Percentiles rank a stretch among this genome's conserved stretches.
Conservation (phyloP, 2,329 filamentous ascomycete genomes). For the Fusarium acutatum region DNA sequence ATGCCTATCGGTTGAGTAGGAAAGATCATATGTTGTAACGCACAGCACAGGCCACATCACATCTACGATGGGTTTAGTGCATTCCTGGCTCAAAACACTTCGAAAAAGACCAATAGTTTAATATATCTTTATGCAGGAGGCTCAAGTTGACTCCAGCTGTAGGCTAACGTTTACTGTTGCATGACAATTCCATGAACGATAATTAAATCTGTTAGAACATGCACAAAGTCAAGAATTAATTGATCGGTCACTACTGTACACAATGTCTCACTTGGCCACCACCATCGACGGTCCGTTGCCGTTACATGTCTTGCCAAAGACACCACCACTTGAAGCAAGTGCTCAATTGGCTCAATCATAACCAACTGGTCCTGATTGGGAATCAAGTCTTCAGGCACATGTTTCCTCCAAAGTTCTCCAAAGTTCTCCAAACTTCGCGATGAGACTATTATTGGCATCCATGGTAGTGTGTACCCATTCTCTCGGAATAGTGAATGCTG, state of each 20-base stretch:
- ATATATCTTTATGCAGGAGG: background rate
- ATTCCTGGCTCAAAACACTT: background rate
- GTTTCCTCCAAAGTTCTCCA: conserved; percentile 1
- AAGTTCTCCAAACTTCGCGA: background rate
- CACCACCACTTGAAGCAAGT: conserved; percentile 8
- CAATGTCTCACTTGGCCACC: conserved; percentile 20
- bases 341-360: conserved; percentile 5
- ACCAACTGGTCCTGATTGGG: conserved; percentile 21
- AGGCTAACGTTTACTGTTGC: background rate
- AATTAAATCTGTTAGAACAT: background rate
- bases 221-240: background rate
- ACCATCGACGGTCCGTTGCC: conserved; percentile 21
- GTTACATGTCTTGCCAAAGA: conserved; percentile 35
- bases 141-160: background rate
- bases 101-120: background rate
- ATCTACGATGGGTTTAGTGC: background rate
- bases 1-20: background rate
- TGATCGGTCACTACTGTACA: conserved; percentile 2
- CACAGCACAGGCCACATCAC: background rate
- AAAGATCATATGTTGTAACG: background rate
- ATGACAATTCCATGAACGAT: background rate
- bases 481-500: conserved; percentile 13
- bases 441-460: background rate
- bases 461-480: background rate
- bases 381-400: conserved; percentile 35